phyloP scores from a whole-genome alignment of 495 filamentous ascomycete genomes.

The Aspergillus funiculosus region DNA sequence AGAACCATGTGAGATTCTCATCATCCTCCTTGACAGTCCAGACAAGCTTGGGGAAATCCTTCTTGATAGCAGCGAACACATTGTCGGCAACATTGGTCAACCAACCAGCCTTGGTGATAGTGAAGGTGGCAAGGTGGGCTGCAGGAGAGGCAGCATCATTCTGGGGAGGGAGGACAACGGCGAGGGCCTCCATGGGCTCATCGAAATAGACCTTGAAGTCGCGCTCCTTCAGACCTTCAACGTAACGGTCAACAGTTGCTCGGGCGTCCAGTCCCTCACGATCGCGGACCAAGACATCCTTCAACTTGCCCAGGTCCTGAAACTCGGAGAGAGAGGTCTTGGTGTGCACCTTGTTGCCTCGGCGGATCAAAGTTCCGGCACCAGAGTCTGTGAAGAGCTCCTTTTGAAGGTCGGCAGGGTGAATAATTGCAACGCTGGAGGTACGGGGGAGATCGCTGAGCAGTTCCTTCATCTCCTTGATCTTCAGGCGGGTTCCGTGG shows the following conservation, averaged over 20 bases:
- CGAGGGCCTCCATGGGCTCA: conserved; percentile 91
- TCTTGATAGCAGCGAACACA: conserved; percentile 87
- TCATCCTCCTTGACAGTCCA: conserved; percentile 98
- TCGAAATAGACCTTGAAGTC: conserved; percentile 94
- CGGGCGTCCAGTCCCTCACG: conserved; percentile 78
- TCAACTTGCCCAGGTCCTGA: conserved; percentile 67
- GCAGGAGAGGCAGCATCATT: conserved; percentile 38
- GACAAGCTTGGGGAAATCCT: conserved; percentile 82
- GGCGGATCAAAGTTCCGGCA: conserved; percentile 88
- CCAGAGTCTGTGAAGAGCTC: conserved; percentile 95
- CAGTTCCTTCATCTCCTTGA: conserved; percentile 96
- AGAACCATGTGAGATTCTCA: conserved; percentile 98
- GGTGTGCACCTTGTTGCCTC: conserved; percentile 83
- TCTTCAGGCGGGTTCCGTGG: conserved; percentile 94
- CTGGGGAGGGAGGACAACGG: conserved; percentile 76
- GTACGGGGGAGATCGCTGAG: conserved; percentile 80
- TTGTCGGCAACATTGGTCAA: conserved; percentile 96
- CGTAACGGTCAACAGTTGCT: conserved; percentile 79
- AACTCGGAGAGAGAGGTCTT: conserved; percentile 72
- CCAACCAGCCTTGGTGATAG: conserved; percentile 94
- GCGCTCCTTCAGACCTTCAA: conserved; percentile 66
- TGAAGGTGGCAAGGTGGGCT: conserved; percentile 86
- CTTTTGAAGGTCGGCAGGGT: conserved; percentile 89
- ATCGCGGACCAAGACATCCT: conserved; percentile 78
- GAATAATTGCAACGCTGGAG: conserved; percentile 96